These are phyloP conservation scores for Pouteria campechiana DNA, from an alignment of 179 eudicot genomes.

Conservation along the genomic window DNA sequence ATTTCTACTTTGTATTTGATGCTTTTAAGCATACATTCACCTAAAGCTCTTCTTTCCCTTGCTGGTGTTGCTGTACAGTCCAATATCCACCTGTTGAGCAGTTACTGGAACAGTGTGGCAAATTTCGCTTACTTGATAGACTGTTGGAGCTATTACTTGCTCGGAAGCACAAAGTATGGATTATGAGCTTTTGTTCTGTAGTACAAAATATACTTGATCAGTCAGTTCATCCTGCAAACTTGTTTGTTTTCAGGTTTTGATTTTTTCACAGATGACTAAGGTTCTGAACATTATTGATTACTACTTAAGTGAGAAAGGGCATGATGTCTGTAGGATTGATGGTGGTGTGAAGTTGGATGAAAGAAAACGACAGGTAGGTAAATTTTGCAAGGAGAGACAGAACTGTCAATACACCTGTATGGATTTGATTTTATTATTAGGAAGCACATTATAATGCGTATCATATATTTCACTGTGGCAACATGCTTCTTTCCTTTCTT, in stretches of 20 bases:
- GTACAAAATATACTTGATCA: not conserved
- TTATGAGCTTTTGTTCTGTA: not conserved
- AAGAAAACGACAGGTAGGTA: constrained; percentile 64
- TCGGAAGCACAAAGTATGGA: constrained; percentile 71
- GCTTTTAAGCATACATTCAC: not conserved
- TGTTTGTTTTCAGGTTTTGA: constrained; percentile 44
- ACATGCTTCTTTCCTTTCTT: too few species aligned
- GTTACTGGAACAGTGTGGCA: constrained; percentile 89
- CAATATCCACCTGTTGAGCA: constrained; percentile 79
- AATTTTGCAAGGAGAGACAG: not conserved
- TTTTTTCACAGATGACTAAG: constrained; percentile 95
- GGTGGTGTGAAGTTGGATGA: constrained; percentile 82
- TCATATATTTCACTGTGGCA: too few species aligned
- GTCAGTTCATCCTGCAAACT: not conserved
- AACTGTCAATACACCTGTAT: too few species aligned
- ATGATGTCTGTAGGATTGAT: constrained; percentile 85
- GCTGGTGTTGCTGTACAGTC: constrained; percentile 24
- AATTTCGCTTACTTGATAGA: constrained; percentile 74
- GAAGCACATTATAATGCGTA: too few species aligned
- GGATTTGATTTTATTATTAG: too few species aligned
- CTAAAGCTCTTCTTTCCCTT: too few species aligned
- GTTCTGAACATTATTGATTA: constrained; percentile 84
- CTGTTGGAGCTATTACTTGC: constrained; percentile 55
- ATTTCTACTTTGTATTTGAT: not conserved
- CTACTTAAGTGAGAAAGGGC: constrained; percentile 79